phyloP scores from a whole-genome alignment of 441 rosid genomes.

The Pelargonium fulgidum region DNA sequence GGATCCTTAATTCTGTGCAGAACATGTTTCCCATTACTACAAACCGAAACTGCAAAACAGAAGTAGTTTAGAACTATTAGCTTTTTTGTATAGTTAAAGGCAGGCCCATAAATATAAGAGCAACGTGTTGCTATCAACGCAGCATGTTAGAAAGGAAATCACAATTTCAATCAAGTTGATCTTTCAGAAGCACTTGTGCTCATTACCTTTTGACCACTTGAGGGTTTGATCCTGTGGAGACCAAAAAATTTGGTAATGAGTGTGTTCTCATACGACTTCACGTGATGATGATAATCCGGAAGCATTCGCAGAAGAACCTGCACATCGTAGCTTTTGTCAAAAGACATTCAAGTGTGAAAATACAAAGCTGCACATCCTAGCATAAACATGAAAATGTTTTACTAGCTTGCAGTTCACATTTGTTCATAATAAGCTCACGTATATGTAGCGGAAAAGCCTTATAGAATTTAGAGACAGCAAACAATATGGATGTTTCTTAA shows the following conservation, averaged over 20 bases:
- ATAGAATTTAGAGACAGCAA: no score
- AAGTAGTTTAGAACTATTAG: slow-evolving; percentile 29
- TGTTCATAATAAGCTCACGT: no score
- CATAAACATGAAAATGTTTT: no score
- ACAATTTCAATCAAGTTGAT: slow-evolving; percentile 4
- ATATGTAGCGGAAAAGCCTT: no score
- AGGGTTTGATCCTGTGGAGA: slow-evolving; percentile 96
- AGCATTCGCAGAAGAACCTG: slow-evolving; percentile 97
- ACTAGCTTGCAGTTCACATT: no score
- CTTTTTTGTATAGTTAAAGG: slow-evolving; percentile 19
- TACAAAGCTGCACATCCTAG: no score
- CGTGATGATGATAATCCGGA: slow-evolving; percentile 88
- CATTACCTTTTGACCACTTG: slow-evolving; percentile 91
- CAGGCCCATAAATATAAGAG: slow-evolving; percentile 1
- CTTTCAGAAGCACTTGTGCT: not conserved
- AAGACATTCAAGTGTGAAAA: slow-evolving; percentile 16
- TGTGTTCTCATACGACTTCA: slow-evolving; percentile 80
- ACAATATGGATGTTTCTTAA: not conserved
- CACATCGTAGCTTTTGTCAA: slow-evolving; percentile 23
- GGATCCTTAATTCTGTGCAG: slow-evolving; percentile 95
- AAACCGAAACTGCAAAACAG: slow-evolving; percentile 75
- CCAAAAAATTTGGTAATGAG: slow-evolving; percentile 97
- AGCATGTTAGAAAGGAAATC: no score
- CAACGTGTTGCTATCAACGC: not conserved
- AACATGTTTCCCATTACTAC: slow-evolving; percentile 99